These are phyloP conservation scores for Polychaeton citri DNA, from an alignment of 2,329 filamentous ascomycete genomes.

Conservation along the genomic window DNA sequence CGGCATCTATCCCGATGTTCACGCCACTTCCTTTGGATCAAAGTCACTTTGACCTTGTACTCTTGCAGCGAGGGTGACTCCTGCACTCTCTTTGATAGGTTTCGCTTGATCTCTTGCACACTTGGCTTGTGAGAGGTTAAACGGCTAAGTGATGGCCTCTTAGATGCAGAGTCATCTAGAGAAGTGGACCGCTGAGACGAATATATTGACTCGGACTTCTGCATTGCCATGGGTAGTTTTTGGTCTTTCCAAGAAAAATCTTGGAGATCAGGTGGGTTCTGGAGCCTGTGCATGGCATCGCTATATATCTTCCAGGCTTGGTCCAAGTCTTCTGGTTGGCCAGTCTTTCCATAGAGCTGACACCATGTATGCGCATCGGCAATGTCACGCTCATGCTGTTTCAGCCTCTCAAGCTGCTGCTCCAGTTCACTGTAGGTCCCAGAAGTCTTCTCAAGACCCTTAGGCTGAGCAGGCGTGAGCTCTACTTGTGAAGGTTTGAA, in stretches of 20 bases:
- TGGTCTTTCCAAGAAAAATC: neutral
- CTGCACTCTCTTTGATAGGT: conserved; percentile 3
- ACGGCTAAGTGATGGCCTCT: neutral
- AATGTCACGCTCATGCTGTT: neutral
- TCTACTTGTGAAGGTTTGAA: neutral
- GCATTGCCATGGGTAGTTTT: neutral
- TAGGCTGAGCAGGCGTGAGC: neutral
- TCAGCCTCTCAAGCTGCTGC: neutral
- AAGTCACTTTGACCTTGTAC: conserved; percentile 19
- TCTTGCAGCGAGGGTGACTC: conserved; percentile 17
- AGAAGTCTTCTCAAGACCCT: neutral
- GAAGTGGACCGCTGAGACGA: too few species aligned
- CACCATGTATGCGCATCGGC: neutral
- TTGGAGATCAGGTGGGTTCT: neutral
- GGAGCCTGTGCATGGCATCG: neutral
- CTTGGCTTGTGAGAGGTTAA: neutral
- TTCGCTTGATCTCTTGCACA: conserved; percentile 1
- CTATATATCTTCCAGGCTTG: neutral
- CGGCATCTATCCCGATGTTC: conserved; percentile 8
- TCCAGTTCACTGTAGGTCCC: neutral
- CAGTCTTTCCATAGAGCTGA: neutral
- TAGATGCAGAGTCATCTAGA: neutral
- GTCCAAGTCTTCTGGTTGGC: neutral
- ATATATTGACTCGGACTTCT: neutral
- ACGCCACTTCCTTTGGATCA: conserved; percentile 22